Conservation (phyloP, 139 green algal species). For the Picochlorum sp. region DNA sequence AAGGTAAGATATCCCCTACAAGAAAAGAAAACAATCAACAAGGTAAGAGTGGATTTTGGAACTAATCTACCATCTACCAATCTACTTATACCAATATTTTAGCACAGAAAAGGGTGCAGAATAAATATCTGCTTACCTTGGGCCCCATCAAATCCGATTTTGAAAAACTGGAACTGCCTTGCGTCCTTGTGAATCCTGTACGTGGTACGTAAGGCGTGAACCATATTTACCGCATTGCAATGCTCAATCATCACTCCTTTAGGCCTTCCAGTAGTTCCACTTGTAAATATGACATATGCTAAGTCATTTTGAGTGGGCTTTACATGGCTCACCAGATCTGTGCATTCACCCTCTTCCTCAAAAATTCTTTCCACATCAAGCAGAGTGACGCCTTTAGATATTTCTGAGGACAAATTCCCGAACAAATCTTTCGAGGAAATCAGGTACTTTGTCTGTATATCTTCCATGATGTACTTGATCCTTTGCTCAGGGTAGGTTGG, state of each 20-base stretch:
- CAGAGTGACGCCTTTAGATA: not conserved
- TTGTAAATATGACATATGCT: constrained; percentile 57
- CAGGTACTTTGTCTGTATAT: constrained; percentile 5
- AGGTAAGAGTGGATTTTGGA: not conserved
- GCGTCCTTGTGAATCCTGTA: not conserved
- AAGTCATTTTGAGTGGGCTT: constrained; percentile 7
- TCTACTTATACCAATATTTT: not conserved
- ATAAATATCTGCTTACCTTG: not conserved
- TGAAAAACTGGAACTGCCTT: not conserved
- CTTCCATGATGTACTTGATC: constrained; percentile 29
- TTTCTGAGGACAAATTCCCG: not conserved
- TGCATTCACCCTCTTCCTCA: not conserved
- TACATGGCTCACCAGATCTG: not conserved
- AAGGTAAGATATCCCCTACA: not conserved
- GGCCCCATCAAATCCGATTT: not conserved
- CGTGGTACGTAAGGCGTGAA: not conserved
- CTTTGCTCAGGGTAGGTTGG: constrained; percentile 26
- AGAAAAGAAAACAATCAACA: not conserved
- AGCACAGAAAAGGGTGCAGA: not conserved
- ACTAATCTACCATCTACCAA: not conserved
- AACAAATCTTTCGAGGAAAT: not conserved
- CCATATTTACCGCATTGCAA: constrained; percentile 19
- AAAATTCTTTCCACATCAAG: not conserved
- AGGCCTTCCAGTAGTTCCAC: constrained; percentile 41
- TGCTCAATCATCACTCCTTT: constrained; percentile 44